Evolutionary conservation across 768 basidiomycete genomes (phyloP).

Genomic region (Suillus weaverae): DNA sequence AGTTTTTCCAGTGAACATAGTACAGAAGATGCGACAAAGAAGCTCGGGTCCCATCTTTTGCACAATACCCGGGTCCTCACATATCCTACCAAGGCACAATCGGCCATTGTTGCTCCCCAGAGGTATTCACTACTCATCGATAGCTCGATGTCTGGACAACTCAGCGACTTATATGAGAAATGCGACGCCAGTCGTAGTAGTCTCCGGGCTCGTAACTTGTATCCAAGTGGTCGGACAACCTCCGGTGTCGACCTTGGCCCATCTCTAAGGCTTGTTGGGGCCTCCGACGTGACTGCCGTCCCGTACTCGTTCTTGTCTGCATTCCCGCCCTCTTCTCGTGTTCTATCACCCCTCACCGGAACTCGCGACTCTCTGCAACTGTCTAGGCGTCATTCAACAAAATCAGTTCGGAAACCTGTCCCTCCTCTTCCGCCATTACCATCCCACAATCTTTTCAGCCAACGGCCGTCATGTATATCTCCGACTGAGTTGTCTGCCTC

Average conservation of each 20-base stretch:
- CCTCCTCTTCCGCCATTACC: constrained; percentile 26
- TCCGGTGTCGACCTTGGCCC: constrained; percentile 3
- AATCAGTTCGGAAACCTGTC: constrained; percentile 15
- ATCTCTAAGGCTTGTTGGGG: constrained; percentile 28
- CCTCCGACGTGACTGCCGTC: constrained; percentile 13
- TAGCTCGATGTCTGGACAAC: not conserved
- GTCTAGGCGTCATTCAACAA: constrained; percentile 17
- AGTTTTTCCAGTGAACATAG: constrained; percentile 9
- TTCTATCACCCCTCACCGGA: constrained; percentile 23
- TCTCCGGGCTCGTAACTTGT: not conserved
- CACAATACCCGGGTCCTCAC: not conserved
- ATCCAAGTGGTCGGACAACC: not conserved
- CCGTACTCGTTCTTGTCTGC: constrained; percentile 27
- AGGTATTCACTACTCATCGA: not conserved
- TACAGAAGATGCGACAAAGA: constrained; percentile 2
- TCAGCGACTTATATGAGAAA: constrained; percentile 13
- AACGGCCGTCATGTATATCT: not conserved
- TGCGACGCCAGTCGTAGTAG: not conserved
- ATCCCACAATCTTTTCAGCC: constrained; percentile 7
- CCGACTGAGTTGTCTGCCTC: not conserved
- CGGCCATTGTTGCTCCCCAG: not conserved
- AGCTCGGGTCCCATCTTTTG: not conserved
- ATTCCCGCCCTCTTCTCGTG: constrained; percentile 17
- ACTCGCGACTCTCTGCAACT: constrained; percentile 32
- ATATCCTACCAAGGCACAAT: not conserved